A percentile compares a stretch with the other conserved stretches of the same genome.
Conservation (phyloP, 495 filamentous ascomycete species). For the Corynascus novoguineensis region DNA sequence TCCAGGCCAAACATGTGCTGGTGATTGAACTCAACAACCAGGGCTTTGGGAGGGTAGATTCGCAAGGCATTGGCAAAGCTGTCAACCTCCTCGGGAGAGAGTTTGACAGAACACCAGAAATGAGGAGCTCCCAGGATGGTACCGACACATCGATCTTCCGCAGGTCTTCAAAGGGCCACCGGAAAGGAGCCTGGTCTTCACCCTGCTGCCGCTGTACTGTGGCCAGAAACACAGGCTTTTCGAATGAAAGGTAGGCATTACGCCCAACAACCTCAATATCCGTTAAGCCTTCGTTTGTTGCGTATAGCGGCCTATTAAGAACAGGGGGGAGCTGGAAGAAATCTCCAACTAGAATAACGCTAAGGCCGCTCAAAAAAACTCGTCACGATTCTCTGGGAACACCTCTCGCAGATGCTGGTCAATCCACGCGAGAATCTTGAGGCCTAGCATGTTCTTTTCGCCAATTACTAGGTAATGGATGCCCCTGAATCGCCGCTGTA, state of each 20-base stretch:
- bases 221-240: conserved; percentile 4
- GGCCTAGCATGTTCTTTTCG: conserved; percentile 3
- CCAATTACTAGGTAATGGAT: conserved; percentile 3
- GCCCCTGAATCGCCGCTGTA: conserved; percentile 5
- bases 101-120: conserved; percentile 2
- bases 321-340: conserved; percentile 7
- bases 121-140: background rate
- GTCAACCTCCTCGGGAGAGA: conserved; percentile 2
- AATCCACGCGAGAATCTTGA: conserved; percentile 4
- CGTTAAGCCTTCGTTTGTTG: background rate
- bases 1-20: conserved; percentile 1
- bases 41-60: conserved; percentile 5
- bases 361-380: conserved; percentile 4
- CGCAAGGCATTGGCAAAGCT: conserved; percentile 1
- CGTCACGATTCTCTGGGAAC: conserved; percentile 3
- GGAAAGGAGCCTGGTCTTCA: conserved; percentile 6
- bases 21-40: background rate
- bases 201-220: conserved; percentile 7
- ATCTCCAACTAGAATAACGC: conserved; percentile 1
- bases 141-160: background rate
- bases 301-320: conserved; percentile 1
- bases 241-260: conserved; percentile 1
- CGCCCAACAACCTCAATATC: conserved; percentile 2
- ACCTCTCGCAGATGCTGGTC: conserved; percentile 7
- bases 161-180: background rate